These are phyloP conservation scores for Yamadazyma akitaensis DNA, from an alignment of 805 yeast genomes.

Conservation along the genomic window DNA sequence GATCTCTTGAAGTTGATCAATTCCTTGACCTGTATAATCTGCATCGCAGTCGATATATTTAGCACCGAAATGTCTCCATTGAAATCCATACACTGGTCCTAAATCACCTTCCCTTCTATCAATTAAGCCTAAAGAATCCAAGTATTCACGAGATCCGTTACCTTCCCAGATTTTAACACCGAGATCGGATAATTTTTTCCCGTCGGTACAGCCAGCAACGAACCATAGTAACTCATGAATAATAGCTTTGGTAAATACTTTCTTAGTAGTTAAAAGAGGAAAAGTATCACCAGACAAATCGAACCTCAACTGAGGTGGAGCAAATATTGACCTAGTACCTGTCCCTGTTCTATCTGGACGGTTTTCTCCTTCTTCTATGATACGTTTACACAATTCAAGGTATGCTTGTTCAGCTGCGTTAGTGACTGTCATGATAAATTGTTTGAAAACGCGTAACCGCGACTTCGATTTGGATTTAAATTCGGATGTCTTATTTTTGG, in stretches of 20 bases:
- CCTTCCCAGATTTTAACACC: constrained; percentile 99
- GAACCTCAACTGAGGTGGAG: constrained; percentile 94
- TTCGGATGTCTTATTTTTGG: too few relatives aligned
- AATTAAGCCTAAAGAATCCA: constrained; percentile 77
- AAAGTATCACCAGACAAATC: constrained; percentile 65
- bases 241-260: constrained; percentile 85
- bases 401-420: constrained; percentile 72
- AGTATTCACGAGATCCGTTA: constrained; percentile 88
- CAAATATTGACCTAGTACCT: constrained; percentile 86
- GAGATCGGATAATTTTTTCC: constrained; percentile 67
- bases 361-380: constrained; percentile 80
- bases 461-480: too few relatives aligned
- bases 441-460: not conserved
- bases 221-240: constrained; percentile 93
- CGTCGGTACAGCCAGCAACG: constrained; percentile 84
- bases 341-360: constrained; percentile 98
- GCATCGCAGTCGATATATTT: constrained; percentile 81
- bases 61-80: constrained; percentile 99
- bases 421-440: not conserved
- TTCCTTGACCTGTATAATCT: constrained; percentile 84
- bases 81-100: constrained; percentile 98
- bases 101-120: constrained; percentile 88
- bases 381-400: constrained; percentile 72
- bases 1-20: constrained; percentile 81
- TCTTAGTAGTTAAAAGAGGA: constrained; percentile 91